phyloP scores from a whole-genome alignment of 495 filamentous ascomycete species.

The Staphylotrichum longicolle region DNA sequence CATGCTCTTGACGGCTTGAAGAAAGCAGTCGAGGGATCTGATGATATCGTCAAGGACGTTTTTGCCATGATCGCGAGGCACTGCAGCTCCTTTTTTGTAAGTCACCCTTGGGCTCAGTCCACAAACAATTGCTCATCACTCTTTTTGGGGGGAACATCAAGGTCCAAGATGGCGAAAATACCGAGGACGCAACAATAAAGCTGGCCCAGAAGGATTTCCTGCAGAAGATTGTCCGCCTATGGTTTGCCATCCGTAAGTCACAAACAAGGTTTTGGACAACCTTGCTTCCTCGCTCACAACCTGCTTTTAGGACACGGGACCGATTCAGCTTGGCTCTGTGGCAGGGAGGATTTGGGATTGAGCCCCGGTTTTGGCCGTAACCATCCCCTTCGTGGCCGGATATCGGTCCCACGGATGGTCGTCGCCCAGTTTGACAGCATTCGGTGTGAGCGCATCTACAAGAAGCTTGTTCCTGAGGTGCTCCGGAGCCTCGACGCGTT shows the following conservation, averaged over 20 bases:
- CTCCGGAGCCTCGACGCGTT: slow-evolving; percentile 37
- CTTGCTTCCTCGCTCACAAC: not conserved
- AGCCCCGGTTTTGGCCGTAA: slow-evolving; percentile 18
- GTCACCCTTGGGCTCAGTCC: not conserved
- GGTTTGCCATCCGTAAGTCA: slow-evolving; percentile 45
- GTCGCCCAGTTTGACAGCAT: slow-evolving; percentile 51
- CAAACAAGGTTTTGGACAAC: not conserved
- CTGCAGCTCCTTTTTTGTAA: slow-evolving; percentile 24
- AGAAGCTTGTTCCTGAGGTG: slow-evolving; percentile 21
- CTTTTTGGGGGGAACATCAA: not conserved
- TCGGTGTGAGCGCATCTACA: slow-evolving; percentile 31
- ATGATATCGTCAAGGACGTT: slow-evolving; percentile 21
- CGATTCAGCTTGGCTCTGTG: slow-evolving; percentile 40
- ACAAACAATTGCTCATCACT: too few species aligned
- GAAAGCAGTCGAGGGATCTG: slow-evolving; percentile 19
- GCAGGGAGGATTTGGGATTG: slow-evolving; percentile 37
- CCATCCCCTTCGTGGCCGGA: slow-evolving; percentile 28
- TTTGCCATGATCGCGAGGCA: slow-evolving; percentile 28
- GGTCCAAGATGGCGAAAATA: not conserved
- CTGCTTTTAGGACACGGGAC: slow-evolving; percentile 24
- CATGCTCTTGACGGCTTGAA: slow-evolving; percentile 28
- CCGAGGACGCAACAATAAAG: not conserved
- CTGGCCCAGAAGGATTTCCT: slow-evolving; percentile 31
- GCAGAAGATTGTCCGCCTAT: slow-evolving; percentile 35
- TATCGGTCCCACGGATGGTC: slow-evolving; percentile 45